phyloP scores from a whole-genome alignment of 2,329 filamentous ascomycete genomes.

The Malbranchea zuffiana region DNA sequence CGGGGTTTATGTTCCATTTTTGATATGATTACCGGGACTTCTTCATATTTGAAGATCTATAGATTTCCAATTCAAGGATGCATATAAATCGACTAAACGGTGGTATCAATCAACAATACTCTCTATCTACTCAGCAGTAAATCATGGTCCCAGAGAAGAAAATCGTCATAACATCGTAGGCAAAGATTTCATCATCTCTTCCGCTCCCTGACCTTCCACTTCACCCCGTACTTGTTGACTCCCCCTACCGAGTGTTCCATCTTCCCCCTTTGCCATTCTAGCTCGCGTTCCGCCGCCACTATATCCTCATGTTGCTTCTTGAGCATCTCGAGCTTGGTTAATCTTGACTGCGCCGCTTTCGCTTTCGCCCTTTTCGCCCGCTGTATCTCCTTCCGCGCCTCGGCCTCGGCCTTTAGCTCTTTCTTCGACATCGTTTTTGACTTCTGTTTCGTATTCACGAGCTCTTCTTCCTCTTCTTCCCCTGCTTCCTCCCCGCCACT shows the following conservation, averaged over 20 bases:
- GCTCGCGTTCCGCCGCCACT: conserved; percentile 43
- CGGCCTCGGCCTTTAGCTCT: conserved; percentile 34
- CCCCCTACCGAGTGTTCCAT: conserved; percentile 52
- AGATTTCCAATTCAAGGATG: no score
- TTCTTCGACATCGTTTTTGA: conserved; percentile 32
- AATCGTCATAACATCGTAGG: conserved; percentile 4
- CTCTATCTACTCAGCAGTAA: not conserved
- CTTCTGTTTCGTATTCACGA: conserved; percentile 10
- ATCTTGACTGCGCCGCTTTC: conserved; percentile 38
- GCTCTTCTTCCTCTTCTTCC: conserved; percentile 16
- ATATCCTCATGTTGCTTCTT: conserved; percentile 46
- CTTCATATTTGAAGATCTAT: no score
- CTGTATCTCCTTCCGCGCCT: conserved; percentile 29
- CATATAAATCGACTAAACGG: no score
- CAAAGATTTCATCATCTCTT: conserved; percentile 38
- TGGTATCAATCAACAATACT: not conserved
- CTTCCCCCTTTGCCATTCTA: conserved; percentile 50
- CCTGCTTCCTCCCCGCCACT: conserved; percentile 17
- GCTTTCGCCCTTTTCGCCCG: conserved; percentile 38
- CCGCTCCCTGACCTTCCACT: conserved; percentile 53
- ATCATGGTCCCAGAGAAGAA: no score
- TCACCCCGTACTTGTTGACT: conserved; percentile 52
- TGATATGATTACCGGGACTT: no score
- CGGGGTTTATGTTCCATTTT: no score
- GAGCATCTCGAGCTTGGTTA: conserved; percentile 42